These are phyloP conservation scores for Euphrasia confusa DNA, from an alignment of 257 asterid genomes.

Conservation along the genomic window DNA sequence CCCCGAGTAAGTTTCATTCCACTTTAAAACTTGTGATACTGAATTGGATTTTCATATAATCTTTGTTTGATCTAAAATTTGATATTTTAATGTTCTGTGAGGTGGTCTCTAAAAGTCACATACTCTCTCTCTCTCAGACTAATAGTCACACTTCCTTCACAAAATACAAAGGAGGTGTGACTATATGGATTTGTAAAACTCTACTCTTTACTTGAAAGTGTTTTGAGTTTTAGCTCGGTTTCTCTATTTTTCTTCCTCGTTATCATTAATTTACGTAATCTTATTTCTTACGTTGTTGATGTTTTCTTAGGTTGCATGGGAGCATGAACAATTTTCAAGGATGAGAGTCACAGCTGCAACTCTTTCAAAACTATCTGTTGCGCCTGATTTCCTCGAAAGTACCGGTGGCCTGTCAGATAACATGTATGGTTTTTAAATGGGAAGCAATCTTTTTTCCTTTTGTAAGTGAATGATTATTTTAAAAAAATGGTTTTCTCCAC, in stretches of 20 bases:
- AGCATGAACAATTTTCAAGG: slow-evolving; percentile 97
- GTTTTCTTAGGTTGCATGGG: slow-evolving; percentile 87
- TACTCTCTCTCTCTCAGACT: too few relatives aligned
- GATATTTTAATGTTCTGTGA: neutral
- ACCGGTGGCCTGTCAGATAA: slow-evolving; percentile 74
- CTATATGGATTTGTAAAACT: too few relatives aligned
- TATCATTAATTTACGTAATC: slow-evolving; percentile 17
- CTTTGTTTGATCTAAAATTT: neutral
- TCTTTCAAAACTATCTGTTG: slow-evolving; percentile 62
- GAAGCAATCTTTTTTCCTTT: neutral
- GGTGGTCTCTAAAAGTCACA: neutral
- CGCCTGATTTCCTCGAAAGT: slow-evolving; percentile 83
- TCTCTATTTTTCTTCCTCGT: slow-evolving; percentile 1
- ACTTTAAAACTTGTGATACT: slow-evolving; percentile 1
- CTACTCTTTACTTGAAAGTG: neutral
- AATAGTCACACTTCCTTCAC: too few relatives aligned
- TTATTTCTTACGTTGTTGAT: slow-evolving; percentile 31
- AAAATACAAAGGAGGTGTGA: too few relatives aligned
- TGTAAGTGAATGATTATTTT: slow-evolving; percentile 22
- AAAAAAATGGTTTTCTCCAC: slow-evolving; percentile 30
- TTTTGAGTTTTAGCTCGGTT: neutral
- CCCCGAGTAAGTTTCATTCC: slow-evolving; percentile 55
- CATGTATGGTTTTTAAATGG: slow-evolving; percentile 48
- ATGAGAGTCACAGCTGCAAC: slow-evolving; percentile 91
- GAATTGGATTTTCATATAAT: neutral